A percentile compares a stretch with the other conserved stretches of the same genome.
Conservation (phyloP, 1,139 yeast species). For the Hemisphaericaspora xylofermentans region DNA sequence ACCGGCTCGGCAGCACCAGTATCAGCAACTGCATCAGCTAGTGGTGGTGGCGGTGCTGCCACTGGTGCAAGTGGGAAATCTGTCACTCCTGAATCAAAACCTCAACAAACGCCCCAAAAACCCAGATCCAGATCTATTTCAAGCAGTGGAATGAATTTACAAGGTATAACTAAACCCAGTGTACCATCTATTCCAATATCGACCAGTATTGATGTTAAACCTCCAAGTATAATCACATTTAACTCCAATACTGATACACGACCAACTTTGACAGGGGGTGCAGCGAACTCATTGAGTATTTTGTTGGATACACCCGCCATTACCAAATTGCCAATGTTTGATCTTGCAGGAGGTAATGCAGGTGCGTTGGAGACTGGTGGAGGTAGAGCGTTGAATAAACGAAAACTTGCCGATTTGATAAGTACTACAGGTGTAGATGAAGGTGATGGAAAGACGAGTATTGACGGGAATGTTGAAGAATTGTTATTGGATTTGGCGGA, state of each 20-base stretch:
- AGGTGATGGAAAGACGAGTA: constrained; percentile 83
- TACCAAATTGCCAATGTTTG: constrained; percentile 76
- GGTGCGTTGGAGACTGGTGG: constrained; percentile 43
- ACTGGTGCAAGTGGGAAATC: constrained; percentile 7
- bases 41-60: constrained; percentile 11
- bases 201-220: constrained; percentile 60
- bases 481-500: constrained; percentile 88
- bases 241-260: constrained; percentile 52
- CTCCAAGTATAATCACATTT: constrained; percentile 61
- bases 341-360: constrained; percentile 50
- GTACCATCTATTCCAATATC: constrained; percentile 78
- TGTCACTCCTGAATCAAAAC: constrained; percentile 10
- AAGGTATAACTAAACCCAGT: constrained; percentile 59
- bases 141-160: constrained; percentile 17
- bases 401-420: constrained; percentile 84
- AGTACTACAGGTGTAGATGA: constrained; percentile 80
- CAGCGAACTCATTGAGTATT: constrained; percentile 62
- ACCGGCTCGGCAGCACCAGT: constrained; percentile 7
- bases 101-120: constrained; percentile 9
- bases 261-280: constrained; percentile 86
- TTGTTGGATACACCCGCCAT: constrained; percentile 72
- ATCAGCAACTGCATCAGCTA: constrained; percentile 8
- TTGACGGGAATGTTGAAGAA: constrained; percentile 97
- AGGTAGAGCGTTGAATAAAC: constrained; percentile 81
- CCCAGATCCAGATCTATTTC: constrained; percentile 5